These are phyloP conservation scores for Ampelomyces quisqualis DNA, from an alignment of 2,329 filamentous ascomycete genomes.

Conservation along the genomic window DNA sequence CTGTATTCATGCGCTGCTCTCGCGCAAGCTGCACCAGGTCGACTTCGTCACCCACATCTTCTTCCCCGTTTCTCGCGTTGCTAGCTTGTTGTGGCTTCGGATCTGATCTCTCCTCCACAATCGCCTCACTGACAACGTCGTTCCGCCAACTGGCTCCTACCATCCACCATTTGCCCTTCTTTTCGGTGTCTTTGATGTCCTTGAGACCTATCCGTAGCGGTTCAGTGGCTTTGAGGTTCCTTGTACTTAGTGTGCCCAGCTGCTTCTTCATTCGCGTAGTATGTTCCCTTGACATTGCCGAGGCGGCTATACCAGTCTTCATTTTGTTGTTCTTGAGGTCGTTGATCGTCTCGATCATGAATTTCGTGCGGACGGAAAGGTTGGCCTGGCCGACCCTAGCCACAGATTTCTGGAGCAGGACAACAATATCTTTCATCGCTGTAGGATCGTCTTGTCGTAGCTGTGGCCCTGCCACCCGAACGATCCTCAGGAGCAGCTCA, in stretches of 20 bases:
- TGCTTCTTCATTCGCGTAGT: constrained; percentile 86
- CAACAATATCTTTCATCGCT: constrained; percentile 83
- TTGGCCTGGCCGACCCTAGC: constrained; percentile 66
- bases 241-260: constrained; percentile 71
- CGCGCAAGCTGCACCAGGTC: constrained; percentile 74
- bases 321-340: constrained; percentile 92
- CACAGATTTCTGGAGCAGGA: constrained; percentile 72
- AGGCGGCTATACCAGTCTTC: constrained; percentile 71
- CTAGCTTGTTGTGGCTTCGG: constrained; percentile 8
- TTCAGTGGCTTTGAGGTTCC: constrained; percentile 70
- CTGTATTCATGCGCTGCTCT: constrained; percentile 82
- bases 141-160: constrained; percentile 86
- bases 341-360: constrained; percentile 96
- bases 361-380: constrained; percentile 84
- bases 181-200: constrained; percentile 81
- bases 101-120: constrained; percentile 41
- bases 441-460: constrained; percentile 86
- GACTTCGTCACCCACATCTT: constrained; percentile 45
- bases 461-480: constrained; percentile 76
- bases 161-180: constrained; percentile 96
- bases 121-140: constrained; percentile 39
- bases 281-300: constrained; percentile 74
- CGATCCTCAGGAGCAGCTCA: constrained; percentile 80
- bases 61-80: constrained; percentile 10
- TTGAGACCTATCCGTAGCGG: constrained; percentile 78